A percentile compares a stretch with the other conserved stretches of the same genome.
These are phyloP conservation scores for Pestalotiopsis fici DNA, from an alignment of 2,329 filamentous ascomycete genomes.

Conservation along the genomic window DNA sequence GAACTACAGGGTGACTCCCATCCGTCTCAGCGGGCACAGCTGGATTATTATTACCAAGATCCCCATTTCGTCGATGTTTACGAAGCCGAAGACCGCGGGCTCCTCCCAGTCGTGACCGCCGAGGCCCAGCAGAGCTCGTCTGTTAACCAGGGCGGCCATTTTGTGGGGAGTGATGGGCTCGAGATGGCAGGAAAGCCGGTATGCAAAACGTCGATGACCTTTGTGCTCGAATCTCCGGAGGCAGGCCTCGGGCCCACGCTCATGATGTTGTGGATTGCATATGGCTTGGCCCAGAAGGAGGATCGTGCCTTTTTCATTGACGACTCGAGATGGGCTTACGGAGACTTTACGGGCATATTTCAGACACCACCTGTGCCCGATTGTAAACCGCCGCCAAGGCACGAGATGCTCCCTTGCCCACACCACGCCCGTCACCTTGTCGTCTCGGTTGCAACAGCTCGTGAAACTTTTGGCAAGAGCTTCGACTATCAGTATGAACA, in stretches of 20 bases:
- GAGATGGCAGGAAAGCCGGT: conserved; percentile 49
- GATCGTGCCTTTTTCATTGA: conserved; percentile 81
- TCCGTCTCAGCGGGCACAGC: conserved; percentile 44
- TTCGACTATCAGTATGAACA: conserved; percentile 57
- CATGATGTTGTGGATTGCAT: conserved; percentile 81
- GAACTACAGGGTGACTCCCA: conserved; percentile 46
- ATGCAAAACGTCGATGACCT: conserved; percentile 75
- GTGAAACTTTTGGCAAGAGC: conserved; percentile 62
- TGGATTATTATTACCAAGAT: conserved; percentile 63
- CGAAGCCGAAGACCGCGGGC: conserved; percentile 66
- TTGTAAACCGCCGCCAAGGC: conserved; percentile 71
- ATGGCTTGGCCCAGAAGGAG: conserved; percentile 75
- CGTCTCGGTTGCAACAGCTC: conserved; percentile 68
- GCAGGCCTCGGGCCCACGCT: conserved; percentile 77
- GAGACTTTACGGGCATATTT: conserved; percentile 74
- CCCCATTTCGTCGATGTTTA: conserved; percentile 72
- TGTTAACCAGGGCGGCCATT: conserved; percentile 26
- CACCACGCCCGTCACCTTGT: conserved; percentile 74
- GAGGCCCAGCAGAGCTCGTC: conserved; percentile 38
- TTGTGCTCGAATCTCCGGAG: conserved; percentile 72
- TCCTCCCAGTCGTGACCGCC: conserved; percentile 52
- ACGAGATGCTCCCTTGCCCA: conserved; percentile 80
- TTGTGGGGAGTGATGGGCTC: conserved; percentile 50
- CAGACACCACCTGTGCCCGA: conserved; percentile 61
- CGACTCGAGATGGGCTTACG: conserved; percentile 82